phyloP scores from a whole-genome alignment of 441 rosid genomes.

The Pelargonium citronellum region DNA sequence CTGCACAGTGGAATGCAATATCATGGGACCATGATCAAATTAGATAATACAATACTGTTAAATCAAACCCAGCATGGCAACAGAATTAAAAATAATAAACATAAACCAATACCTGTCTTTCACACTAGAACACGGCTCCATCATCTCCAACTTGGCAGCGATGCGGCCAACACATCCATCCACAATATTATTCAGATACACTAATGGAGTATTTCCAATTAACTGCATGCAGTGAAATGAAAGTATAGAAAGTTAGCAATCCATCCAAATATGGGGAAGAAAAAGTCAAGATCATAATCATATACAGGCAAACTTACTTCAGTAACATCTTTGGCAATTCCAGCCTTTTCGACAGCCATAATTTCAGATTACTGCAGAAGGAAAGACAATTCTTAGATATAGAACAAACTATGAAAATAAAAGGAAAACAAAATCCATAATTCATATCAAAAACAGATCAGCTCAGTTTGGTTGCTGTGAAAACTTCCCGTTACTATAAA shows the following conservation, averaged over 20 bases:
- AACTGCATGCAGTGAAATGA: conserved; percentile 30
- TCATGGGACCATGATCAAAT: neutral
- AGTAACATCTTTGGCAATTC: conserved; percentile 74
- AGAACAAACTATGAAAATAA: no score
- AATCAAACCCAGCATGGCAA: neutral
- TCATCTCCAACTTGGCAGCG: conserved; percentile 78
- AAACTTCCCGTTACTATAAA: neutral
- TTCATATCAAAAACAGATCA: neutral
- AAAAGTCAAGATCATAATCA: neutral
- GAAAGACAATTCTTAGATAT: neutral
- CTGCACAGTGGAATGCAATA: conserved; percentile 30
- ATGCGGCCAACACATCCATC: conserved; percentile 69
- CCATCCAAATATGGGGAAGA: neutral
- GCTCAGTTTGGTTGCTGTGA: neutral
- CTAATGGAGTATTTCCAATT: conserved; percentile 77
- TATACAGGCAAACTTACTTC: conserved; percentile 45
- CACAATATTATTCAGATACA: conserved; percentile 58
- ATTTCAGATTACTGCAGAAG: conserved; percentile 25
- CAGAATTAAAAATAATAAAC: no score
- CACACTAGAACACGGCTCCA: conserved; percentile 88
- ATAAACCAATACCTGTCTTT: conserved; percentile 57
- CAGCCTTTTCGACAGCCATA: conserved; percentile 43
- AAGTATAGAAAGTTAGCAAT: neutral
- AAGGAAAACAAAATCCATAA: neutral
- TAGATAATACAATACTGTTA: neutral